Evolutionary conservation across 2,329 filamentous ascomycete genomes (phyloP), one percentile per base, ranked within the genome.

Genomic region (Lithohypha guttulata): DNA sequence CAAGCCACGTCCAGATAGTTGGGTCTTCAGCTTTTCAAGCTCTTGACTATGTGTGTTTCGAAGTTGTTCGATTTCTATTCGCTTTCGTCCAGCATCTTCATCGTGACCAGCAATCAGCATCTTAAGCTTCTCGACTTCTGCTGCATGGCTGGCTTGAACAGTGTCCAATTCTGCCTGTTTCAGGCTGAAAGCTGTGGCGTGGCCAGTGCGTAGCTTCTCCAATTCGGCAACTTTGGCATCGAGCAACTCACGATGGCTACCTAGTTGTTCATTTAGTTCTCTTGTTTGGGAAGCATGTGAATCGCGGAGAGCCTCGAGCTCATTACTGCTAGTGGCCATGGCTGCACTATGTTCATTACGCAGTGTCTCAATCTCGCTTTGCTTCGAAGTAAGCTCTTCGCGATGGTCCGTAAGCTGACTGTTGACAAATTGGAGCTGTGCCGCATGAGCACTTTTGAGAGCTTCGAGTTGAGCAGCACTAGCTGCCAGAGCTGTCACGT

Each of bases 81-180:
- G 20, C 33, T 35, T 23, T 10, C 20, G 25, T 6, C 33, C 21
- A 14, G 26, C 18, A 6, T 35, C 33, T 7, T 35, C 33, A 13
- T 21, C 15, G 9, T 35, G 33, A n/a, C 33, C 15, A 11, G 21
- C 20, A n/a, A 35, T 25, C 18, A 25, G 33, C 6, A 14, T 21
- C 22, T 25, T 35, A 20, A 35, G 14, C 22, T 25, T 35, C 6
- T 35, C 33, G n/a, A 21, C 25, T 22, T 35, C 33, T 7, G 33
- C 33, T 8, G 33, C 33, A 26, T 35, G 15, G 9, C 20, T 35
- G n/a, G 8, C 11, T 26, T 14, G 10, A 3, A 35, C n/a, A 3
- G 10, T 14, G 4, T 25, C 33, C 20, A 35, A 2, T 25, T 35
- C 33, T 25, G 33, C 33, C 11, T 25, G 20, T n/a, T 25, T 35